Conservation (phyloP, 2,329 filamentous ascomycete species). For the Amphichorda felina region DNA sequence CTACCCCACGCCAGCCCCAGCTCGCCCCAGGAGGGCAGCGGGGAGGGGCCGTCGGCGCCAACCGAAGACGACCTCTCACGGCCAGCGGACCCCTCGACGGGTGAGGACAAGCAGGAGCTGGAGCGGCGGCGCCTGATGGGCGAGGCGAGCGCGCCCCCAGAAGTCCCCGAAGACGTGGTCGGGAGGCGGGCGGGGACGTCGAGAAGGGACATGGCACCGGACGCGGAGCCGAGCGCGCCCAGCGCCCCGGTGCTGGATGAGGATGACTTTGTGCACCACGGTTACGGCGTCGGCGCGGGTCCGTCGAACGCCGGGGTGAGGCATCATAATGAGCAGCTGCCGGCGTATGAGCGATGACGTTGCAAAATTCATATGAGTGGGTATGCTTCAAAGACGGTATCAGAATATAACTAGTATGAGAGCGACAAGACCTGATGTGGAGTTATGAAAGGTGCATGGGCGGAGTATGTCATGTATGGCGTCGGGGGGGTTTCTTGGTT, state of each 20-base stretch:
- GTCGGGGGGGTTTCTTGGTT: not conserved
- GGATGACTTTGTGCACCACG: slow-evolving; percentile 22
- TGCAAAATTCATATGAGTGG: too few species aligned
- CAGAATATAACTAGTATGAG: too few species aligned
- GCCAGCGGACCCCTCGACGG: slow-evolving; percentile 22
- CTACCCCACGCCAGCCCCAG: slow-evolving; percentile 6
- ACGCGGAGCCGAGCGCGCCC: slow-evolving; percentile 41
- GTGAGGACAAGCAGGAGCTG: slow-evolving; percentile 67
- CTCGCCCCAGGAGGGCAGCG: slow-evolving; percentile 7
- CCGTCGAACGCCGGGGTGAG: slow-evolving; percentile 8
- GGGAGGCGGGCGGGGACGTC: slow-evolving; percentile 16
- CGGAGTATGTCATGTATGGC: not conserved
- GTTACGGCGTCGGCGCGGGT: slow-evolving; percentile 13
- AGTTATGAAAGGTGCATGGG: slow-evolving; percentile 1
- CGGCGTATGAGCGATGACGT: slow-evolving; percentile 25
- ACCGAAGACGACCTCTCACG: slow-evolving; percentile 29
- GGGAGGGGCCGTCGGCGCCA: slow-evolving; percentile 28
- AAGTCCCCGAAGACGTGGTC: slow-evolving; percentile 41
- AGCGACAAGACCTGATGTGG: not conserved
- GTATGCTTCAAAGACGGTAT: too few species aligned
- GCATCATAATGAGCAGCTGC: slow-evolving; percentile 20
- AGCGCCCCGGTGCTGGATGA: slow-evolving; percentile 50
- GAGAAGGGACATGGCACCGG: slow-evolving; percentile 14
- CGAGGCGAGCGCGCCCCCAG: slow-evolving; percentile 51
- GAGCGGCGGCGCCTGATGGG: slow-evolving; percentile 53